These are phyloP conservation scores for Golovinomyces cichoracearum DNA, from an alignment of 2,329 filamentous ascomycete species.

Conservation along the genomic window DNA sequence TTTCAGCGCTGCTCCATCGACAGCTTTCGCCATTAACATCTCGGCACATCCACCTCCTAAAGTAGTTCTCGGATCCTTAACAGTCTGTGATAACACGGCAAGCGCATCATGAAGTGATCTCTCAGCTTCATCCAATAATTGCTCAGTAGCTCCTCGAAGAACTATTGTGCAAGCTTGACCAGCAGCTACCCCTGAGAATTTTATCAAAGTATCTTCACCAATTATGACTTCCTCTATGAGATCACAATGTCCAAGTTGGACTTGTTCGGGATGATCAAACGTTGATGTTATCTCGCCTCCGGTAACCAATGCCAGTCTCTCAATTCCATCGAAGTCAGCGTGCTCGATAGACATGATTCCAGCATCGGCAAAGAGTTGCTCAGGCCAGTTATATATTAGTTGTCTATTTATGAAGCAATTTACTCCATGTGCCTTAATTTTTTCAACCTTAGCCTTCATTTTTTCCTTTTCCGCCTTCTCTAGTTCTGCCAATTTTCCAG, in stretches of 20 bases:
- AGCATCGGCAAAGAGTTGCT: conserved; percentile 92
- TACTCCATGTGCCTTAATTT: conserved; percentile 95
- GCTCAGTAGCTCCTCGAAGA: conserved; percentile 81
- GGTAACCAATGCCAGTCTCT: conserved; percentile 79
- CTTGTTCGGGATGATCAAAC: conserved; percentile 91
- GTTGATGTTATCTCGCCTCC: conserved; percentile 94
- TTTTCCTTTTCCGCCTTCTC: conserved; percentile 97
- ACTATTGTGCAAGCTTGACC: conserved; percentile 93
- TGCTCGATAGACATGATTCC: conserved; percentile 98
- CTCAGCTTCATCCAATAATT: conserved; percentile 90
- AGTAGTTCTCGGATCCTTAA: conserved; percentile 79
- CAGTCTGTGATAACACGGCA: conserved; percentile 85
- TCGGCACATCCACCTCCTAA: conserved; percentile 89
- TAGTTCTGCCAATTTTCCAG: conserved; percentile 87
- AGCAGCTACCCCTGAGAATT: conserved; percentile 85
- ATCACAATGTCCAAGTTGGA: conserved; percentile 88
- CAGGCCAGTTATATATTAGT: conserved; percentile 99
- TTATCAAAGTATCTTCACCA: conserved; percentile 89
- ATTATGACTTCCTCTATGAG: conserved; percentile 95
- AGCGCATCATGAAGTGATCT: conserved; percentile 87
- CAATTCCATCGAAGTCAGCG: conserved; percentile 94
- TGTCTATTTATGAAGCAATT: conserved; percentile 99
- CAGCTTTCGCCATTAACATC: conserved; percentile 98
- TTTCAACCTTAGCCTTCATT: conserved; percentile 98
- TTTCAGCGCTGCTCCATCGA: conserved; percentile 76